These are phyloP conservation scores for Linderniella brevidens DNA, from an alignment of 257 asterid genomes.

Conservation along the genomic window DNA sequence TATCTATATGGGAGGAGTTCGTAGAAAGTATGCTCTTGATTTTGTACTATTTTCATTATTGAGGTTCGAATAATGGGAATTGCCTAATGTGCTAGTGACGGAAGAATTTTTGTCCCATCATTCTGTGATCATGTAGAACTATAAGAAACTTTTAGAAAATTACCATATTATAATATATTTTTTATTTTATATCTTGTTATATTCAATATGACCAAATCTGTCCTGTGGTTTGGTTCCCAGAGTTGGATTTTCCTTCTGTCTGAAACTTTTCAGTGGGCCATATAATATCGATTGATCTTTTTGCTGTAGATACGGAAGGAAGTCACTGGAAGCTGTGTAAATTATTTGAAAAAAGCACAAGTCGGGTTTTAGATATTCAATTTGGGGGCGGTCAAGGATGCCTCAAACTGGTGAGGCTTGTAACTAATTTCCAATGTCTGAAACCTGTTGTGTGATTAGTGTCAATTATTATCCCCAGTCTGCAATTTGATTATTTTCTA, in stretches of 20 bases:
- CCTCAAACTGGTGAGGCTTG: slow-evolving; percentile 67
- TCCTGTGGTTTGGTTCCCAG: no score
- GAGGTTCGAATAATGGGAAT: no score
- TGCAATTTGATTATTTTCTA: no score
- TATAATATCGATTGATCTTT: slow-evolving; percentile 7
- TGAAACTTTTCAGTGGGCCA: not conserved
- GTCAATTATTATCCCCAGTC: no score
- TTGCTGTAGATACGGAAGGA: slow-evolving; percentile 33
- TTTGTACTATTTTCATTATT: slow-evolving; percentile 5
- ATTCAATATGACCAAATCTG: no score
- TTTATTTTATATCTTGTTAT: no score
- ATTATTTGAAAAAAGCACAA: slow-evolving; percentile 32
- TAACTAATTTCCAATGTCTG: no score
- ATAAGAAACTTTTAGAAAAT: no score
- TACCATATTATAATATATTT: no score
- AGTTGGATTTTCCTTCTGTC: no score
- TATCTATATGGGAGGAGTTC: slow-evolving; percentile 77
- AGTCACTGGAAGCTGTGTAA: slow-evolving; percentile 61
- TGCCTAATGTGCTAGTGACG: not conserved
- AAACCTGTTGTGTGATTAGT: not conserved
- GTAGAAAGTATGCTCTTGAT: slow-evolving; percentile 27
- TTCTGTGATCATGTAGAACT: no score
- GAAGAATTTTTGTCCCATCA: not conserved
- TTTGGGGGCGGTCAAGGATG: slow-evolving; percentile 47
- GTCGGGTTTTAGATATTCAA: slow-evolving; percentile 51